Percentiles rank a stretch among this genome's conserved stretches.
phyloP scores from a whole-genome alignment of 495 filamentous ascomycete species.

The Annulohypoxylon nitens region DNA sequence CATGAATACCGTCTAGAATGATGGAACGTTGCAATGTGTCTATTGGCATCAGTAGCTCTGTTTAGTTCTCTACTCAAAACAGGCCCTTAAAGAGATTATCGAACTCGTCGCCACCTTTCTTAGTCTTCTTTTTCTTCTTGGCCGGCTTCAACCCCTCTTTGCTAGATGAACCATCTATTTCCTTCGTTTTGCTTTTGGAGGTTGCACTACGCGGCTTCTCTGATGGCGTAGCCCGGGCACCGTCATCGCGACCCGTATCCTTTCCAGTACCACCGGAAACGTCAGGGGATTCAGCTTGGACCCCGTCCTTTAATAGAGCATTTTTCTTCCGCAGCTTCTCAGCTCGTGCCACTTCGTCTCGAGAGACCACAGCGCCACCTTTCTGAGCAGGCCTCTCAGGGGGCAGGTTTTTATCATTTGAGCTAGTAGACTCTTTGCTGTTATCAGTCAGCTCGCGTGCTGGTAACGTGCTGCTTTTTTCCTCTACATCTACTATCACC shows the following conservation, averaged over 20 bases:
- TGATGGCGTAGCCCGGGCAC: too few species aligned
- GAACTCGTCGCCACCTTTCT: constrained; percentile 52
- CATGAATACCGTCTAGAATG: background rate
- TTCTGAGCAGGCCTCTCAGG: background rate
- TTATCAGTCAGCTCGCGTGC: too few species aligned
- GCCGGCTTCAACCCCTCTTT: constrained; percentile 24
- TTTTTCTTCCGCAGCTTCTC: constrained; percentile 23
- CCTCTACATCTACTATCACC: background rate
- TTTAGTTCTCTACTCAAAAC: constrained; percentile 23
- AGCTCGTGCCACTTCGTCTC: constrained; percentile 28
- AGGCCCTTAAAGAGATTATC: constrained; percentile 55
- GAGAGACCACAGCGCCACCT: constrained; percentile 27
- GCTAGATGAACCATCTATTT: background rate
- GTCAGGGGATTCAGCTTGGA: background rate
- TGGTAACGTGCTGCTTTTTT: background rate
- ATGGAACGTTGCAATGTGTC: background rate
- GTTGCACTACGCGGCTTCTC: background rate
- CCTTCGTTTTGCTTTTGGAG: constrained; percentile 18
- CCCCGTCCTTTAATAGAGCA: background rate
- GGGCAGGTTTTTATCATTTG: background rate
- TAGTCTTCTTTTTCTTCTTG: constrained; percentile 46
- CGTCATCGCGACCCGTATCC: background rate
- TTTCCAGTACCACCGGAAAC: constrained; percentile 12
- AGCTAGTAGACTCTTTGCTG: background rate
- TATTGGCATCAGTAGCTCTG: background rate